phyloP scores from a whole-genome alignment of 441 rosid genomes.

The Populus hybrid region DNA sequence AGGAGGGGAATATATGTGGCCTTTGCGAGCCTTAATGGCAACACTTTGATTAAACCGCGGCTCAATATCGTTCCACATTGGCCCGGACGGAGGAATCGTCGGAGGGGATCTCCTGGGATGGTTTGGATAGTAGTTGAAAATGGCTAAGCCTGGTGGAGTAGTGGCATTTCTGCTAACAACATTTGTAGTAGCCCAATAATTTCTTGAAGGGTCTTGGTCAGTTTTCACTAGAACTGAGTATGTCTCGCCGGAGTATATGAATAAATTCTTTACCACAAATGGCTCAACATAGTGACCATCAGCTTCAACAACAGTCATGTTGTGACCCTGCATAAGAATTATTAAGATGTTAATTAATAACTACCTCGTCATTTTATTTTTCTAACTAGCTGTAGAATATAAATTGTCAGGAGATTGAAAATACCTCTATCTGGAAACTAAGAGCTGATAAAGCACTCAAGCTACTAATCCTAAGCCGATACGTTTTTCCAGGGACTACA shows the following conservation, averaged over 20 bases:
- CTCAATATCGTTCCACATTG: constrained; percentile 40
- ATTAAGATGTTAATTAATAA: no score
- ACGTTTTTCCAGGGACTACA: constrained; percentile 55
- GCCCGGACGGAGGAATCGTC: constrained; percentile 40
- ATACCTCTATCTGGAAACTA: constrained; percentile 79
- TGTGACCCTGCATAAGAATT: constrained; percentile 51
- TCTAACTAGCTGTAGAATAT: no score
- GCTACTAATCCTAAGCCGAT: constrained; percentile 67
- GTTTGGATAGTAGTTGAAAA: constrained; percentile 61
- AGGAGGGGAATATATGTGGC: constrained; percentile 42
- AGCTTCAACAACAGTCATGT: constrained; percentile 71
- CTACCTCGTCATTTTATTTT: no score
- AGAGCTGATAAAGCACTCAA: constrained; percentile 72
- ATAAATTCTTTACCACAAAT: constrained; percentile 53
- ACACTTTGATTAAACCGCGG: constrained; percentile 46
- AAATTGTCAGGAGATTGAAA: background rate
- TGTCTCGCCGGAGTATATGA: constrained; percentile 76
- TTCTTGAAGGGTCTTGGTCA: constrained; percentile 52
- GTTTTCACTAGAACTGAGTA: constrained; percentile 63
- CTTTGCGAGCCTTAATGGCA: constrained; percentile 47
- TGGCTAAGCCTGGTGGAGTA: constrained; percentile 46
- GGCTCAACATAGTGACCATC: constrained; percentile 79
- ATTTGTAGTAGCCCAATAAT: constrained; percentile 61
- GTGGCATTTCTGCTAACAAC: constrained; percentile 49
- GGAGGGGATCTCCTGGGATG: constrained; percentile 49